Conservation (phyloP, 2,329 filamentous ascomycete genomes). For the Kalaharituber pfeilii region DNA sequence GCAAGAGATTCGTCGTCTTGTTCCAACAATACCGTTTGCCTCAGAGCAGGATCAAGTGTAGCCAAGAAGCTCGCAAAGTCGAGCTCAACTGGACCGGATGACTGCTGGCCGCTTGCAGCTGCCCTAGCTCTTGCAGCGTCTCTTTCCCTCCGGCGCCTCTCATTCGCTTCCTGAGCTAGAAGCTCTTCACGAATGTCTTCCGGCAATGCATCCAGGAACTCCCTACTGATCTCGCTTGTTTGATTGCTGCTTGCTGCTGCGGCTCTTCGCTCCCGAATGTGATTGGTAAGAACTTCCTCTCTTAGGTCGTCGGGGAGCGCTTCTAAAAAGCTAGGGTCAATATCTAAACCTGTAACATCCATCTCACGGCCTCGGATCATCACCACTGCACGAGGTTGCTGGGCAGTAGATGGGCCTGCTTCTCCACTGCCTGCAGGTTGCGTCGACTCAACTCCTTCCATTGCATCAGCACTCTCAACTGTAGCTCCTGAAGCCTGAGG, state of each 20-base stretch:
- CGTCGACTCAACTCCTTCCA: conserved; percentile 58
- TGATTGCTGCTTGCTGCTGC: conserved; percentile 54
- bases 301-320: conserved; percentile 95
- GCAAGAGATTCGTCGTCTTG: conserved; percentile 78
- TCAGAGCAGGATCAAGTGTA: conserved; percentile 63
- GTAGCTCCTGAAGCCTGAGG: conserved; percentile 18
- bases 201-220: conserved; percentile 84
- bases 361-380: conserved; percentile 72
- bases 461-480: conserved; percentile 32
- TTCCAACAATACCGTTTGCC: conserved; percentile 75
- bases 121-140: conserved; percentile 51
- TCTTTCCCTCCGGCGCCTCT: conserved; percentile 72
- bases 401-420: conserved; percentile 31
- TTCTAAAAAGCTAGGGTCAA: conserved; percentile 84
- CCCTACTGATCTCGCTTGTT: conserved; percentile 69
- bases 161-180: conserved; percentile 72
- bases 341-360: conserved; percentile 86
- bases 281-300: conserved; percentile 87
- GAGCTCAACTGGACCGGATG: conserved; percentile 58
- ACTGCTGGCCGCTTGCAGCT: conserved; percentile 36
- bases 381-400: conserved; percentile 51
- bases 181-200: conserved; percentile 81
- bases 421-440: conserved; percentile 28
- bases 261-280: conserved; percentile 65
- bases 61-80: conserved; percentile 83